Evolutionary conservation across 2,329 filamentous ascomycete genomes (phyloP), one percentile per base, ranked within the genome.

Genomic region (Cladosporium sphaerospermum): DNA sequence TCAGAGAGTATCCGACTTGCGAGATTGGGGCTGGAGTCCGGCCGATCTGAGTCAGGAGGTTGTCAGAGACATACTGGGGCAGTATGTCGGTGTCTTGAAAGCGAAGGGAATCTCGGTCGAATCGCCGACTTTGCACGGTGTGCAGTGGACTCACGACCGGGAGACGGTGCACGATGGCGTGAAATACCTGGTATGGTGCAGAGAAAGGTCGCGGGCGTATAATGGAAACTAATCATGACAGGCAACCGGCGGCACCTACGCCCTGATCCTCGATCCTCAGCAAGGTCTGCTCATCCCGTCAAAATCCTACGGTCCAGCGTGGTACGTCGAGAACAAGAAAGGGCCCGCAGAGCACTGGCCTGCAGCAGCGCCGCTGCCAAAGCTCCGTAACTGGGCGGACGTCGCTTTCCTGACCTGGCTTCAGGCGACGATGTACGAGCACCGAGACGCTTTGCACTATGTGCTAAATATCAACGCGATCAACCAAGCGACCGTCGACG

Each of bases 371-470:
- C 45, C 50, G 6, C 34, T 55, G 2, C 53, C 55, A 2, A 14
- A 31, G 4, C 32, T 57, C 28, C 49, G 32, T 9, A 14, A 53
- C 18, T 57, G 55, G 55, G 43, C 49, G 10, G 55, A 59, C 33
- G 47, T 59, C 16, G 44, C 55, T 4, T 55, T 53, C 34, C 39
- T 56, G 2, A 49, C 56, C 11, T 59, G 57, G 57, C 34, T 48
- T 1, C 11, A 39, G 4, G 23, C 52, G 23, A 59, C 57, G 8
- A 56, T 31, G 16, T 2, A 11, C 16, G 18, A 32, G 1, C 28
- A 52, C 10, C 50, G 53, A 6, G 18, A 53, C 16, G 40, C 44
- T 18, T 43, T 59, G 9, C n/a, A 23, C 4, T 52, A 50, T 28
- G 46, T 59, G 5, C n/a, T 55, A 3, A 33, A 46, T 9, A 18